A percentile compares a stretch with the other conserved stretches of the same genome.
phyloP scores from a whole-genome alignment of 2,329 filamentous ascomycete genomes.

The Fusarium temperatum region DNA sequence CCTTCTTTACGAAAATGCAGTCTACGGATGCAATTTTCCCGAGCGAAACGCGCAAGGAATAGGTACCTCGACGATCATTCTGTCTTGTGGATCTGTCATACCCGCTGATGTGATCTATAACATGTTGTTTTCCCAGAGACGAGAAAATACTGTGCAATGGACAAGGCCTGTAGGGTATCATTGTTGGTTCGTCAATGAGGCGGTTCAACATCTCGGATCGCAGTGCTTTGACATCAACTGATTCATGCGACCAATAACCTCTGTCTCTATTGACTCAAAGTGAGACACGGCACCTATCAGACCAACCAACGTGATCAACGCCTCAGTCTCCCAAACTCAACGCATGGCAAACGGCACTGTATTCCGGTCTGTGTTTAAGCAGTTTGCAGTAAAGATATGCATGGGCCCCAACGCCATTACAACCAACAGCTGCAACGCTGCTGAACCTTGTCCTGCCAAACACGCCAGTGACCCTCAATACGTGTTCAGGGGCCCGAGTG shows the following conservation, averaged over 20 bases:
- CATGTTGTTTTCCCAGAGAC: background rate
- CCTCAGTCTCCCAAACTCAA: background rate
- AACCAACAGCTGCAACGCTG: background rate
- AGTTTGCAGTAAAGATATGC: constrained; percentile 19
- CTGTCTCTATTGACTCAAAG: background rate
- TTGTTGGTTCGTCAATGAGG: background rate
- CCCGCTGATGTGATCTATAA: background rate
- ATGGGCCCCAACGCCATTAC: background rate
- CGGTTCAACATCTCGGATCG: background rate
- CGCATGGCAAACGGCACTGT: background rate
- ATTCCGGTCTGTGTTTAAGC: background rate
- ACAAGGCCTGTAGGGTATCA: background rate
- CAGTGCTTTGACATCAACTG: constrained; percentile 1
- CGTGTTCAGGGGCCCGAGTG: background rate
- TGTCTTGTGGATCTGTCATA: background rate
- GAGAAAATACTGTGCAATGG: too few species aligned
- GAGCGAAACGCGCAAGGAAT: background rate
- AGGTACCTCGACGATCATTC: background rate
- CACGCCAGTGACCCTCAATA: background rate
- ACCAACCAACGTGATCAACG: background rate
- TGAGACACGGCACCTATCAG: background rate
- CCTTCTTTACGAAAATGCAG: background rate
- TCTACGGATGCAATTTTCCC: background rate
- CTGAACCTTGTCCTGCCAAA: background rate
- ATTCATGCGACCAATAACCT: background rate